Conservation (phyloP, 371 early-diverging fungal genomes). For the Mucor mucedo region DNA sequence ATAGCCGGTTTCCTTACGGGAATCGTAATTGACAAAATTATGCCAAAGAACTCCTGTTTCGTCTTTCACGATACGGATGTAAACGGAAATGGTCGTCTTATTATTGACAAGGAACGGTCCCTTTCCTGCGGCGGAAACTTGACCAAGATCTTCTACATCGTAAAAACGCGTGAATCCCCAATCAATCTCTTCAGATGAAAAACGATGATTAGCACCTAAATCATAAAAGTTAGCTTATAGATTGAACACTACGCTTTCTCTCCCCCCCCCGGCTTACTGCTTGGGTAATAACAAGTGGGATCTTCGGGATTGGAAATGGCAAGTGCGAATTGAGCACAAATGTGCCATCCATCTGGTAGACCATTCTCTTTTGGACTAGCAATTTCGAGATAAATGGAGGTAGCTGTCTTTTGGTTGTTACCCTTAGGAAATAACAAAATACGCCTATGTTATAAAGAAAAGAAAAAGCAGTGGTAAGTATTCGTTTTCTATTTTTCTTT, state of each 20-base stretch:
- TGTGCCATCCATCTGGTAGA: slow-evolving; percentile 67
- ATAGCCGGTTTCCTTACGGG: slow-evolving; percentile 89
- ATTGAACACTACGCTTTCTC: not conserved
- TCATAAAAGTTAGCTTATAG: slow-evolving; percentile 1
- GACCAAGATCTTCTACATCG: slow-evolving; percentile 58
- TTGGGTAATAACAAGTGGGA: slow-evolving; percentile 64
- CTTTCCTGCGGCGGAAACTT: slow-evolving; percentile 40
- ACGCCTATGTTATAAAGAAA: slow-evolving; percentile 59
- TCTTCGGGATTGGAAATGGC: slow-evolving; percentile 80
- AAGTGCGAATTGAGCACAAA: slow-evolving; percentile 89
- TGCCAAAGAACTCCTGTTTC: slow-evolving; percentile 91
- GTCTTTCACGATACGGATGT: slow-evolving; percentile 83
- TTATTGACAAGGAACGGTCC: slow-evolving; percentile 70
- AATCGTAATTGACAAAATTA: slow-evolving; percentile 72
- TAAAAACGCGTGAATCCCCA: slow-evolving; percentile 94
- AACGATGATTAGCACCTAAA: slow-evolving; percentile 85
- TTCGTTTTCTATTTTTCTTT: not conserved
- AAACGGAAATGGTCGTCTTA: slow-evolving; percentile 71
- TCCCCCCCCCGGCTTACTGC: slow-evolving; percentile 46
- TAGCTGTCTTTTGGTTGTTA: slow-evolving; percentile 71
- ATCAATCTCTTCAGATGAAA: slow-evolving; percentile 82
- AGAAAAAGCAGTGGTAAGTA: not conserved
- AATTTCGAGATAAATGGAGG: slow-evolving; percentile 87
- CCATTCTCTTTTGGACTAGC: slow-evolving; percentile 63
- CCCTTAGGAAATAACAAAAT: slow-evolving; percentile 92